These are phyloP conservation scores for Hibiscus tridactylites DNA, from an alignment of 345 rosid species.

Conservation along the genomic window DNA sequence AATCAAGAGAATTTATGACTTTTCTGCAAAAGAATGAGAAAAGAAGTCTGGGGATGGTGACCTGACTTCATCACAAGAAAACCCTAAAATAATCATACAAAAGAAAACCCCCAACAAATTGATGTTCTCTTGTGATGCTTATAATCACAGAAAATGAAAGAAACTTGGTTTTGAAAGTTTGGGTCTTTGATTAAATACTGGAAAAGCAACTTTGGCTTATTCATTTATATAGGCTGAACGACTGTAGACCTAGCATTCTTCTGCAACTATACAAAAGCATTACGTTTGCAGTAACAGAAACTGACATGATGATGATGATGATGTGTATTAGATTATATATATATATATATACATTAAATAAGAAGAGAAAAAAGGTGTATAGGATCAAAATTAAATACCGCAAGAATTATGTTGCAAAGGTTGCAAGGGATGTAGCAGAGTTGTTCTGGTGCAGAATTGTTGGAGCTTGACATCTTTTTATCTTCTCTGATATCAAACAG, in stretches of 20 bases:
- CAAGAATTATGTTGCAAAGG: conserved; percentile 42
- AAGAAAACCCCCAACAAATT: neutral
- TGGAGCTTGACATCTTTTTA: conserved; percentile 13
- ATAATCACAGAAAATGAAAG: neutral
- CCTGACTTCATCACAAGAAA: neutral
- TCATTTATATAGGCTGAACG: neutral
- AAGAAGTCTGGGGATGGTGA: conserved; percentile 7
- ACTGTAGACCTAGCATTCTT: neutral
- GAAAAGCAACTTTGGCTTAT: neutral
- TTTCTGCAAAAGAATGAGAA: conserved; percentile 12
- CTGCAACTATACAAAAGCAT: neutral
- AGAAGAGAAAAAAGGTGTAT: neutral
- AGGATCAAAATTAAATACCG: conserved; percentile 24
- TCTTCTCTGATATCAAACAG: neutral
- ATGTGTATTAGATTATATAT: neutral
- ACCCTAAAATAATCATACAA: neutral
- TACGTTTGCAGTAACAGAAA: neutral
- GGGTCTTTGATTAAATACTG: neutral
- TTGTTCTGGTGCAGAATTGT: conserved; percentile 23
- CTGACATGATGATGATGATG: neutral
- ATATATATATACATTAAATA: neutral
- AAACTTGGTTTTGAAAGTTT: neutral
- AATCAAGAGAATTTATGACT: conserved; percentile 5
- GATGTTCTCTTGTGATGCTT: neutral
- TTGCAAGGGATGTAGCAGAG: conserved; percentile 52